Evolutionary conservation across 768 basidiomycete species (phyloP).

Genomic region (Leccinum disarticulatum): DNA sequence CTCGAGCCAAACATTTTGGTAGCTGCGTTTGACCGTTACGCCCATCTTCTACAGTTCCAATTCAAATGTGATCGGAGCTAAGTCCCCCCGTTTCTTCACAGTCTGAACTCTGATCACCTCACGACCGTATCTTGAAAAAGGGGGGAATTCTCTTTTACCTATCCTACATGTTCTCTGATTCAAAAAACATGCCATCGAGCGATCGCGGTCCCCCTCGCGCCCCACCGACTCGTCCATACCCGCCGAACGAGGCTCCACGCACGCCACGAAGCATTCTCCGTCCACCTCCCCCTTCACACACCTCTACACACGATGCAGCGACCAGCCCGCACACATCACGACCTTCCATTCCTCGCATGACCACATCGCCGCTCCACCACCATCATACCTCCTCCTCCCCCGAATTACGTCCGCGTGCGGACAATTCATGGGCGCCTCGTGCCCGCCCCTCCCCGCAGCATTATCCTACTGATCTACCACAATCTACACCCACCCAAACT

Average conservation of each 20-base stretch:
- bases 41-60: conserved; percentile 8
- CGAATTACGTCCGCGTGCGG: conserved; percentile 20
- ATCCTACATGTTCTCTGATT: conserved; percentile 1
- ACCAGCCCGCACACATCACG: neutral
- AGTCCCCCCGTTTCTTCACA: neutral
- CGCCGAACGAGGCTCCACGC: conserved; percentile 8
- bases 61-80: conserved; percentile 21
- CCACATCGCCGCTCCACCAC: conserved; percentile 13
- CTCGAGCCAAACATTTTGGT: too few relatives aligned
- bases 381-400: conserved; percentile 28
- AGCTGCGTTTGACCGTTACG: too few relatives aligned
- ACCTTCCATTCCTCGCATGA: conserved; percentile 11
- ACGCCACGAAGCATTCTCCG: conserved; percentile 21
- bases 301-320: neutral
- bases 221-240: conserved; percentile 4
- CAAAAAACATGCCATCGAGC: neutral
- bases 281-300: conserved; percentile 8
- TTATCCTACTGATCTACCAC: conserved; percentile 8
- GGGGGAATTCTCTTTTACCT: too few relatives aligned
- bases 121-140: neutral
- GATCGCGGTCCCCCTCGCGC: conserved; percentile 1
- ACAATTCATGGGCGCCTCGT: conserved; percentile 27
- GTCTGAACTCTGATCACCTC: conserved; percentile 12
- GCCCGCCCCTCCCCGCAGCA: conserved; percentile 14
- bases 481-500: conserved; percentile 2